Conservation (phyloP, 805 yeast genomes). For the Spathaspora arborariae region DNA sequence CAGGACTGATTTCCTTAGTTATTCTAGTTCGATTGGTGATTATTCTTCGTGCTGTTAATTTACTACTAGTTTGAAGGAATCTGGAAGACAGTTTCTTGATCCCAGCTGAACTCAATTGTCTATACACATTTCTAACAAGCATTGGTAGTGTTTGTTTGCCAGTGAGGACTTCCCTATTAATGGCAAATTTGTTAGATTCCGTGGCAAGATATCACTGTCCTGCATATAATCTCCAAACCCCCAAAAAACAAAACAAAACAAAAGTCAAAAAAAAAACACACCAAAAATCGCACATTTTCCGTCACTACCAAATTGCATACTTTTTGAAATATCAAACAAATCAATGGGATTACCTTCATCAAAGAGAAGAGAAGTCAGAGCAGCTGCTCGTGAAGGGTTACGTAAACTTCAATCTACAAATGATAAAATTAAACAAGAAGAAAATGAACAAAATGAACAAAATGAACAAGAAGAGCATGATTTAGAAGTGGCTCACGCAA, state of each 20-base stretch:
- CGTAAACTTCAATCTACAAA: background rate
- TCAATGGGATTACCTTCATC: conserved; percentile 2
- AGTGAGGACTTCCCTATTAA: background rate
- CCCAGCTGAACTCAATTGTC: background rate
- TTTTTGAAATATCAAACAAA: background rate
- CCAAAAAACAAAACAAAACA: background rate
- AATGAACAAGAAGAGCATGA: background rate
- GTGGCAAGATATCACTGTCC: background rate
- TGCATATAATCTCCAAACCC: background rate
- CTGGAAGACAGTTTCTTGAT: background rate
- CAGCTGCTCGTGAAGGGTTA: conserved; percentile 1
- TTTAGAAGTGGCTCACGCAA: background rate
- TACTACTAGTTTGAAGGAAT: background rate
- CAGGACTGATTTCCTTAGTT: conserved; percentile 32
- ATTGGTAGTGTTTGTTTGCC: too few species aligned
- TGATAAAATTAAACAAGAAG: background rate
- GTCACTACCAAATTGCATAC: background rate
- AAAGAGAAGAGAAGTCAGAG: conserved; percentile 4
- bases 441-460: background rate
- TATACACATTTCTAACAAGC: background rate
- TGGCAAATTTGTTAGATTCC: background rate
- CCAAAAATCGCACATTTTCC: background rate
- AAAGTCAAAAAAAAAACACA: background rate
- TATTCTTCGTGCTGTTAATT: background rate
- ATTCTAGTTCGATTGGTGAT: conserved; percentile 20